Base-by-base conservation (phyloP, 2,329 filamentous ascomycete species). In the Claviceps sp. region DNA sequence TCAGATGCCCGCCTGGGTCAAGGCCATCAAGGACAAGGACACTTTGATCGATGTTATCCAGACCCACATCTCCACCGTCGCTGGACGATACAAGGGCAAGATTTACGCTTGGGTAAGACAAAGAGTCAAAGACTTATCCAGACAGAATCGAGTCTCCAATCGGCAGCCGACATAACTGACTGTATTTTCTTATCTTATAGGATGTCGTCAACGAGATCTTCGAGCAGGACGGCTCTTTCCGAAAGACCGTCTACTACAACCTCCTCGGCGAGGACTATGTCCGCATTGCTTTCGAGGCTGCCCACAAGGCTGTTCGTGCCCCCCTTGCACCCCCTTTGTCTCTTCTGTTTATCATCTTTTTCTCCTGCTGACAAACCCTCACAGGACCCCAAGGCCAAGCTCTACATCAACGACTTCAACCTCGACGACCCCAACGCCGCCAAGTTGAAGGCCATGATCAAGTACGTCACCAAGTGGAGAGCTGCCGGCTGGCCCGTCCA, bases 401-500 rank as follows among this genome's bases (percentile, higher is more conserved):
- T 89, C 41, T 89, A 86, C 71, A 85, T 88, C 69, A 89, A 89
- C 67, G 84, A 89, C 64, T 79, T 75, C 67, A 85, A 85, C 69
- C 75, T 85, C 50, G 83, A 85, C 67, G 71, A 66, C 44, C 73
- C 81, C 18, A 73, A 59, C 57, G 75, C 76, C 59, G 70, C 74
- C 56, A 88, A 89, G 71, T 70, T 71, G 38, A 68, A 59, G 22
- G 73, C 72, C 47, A 78, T 84, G 70, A 71, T 76, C 4, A 63
- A 62, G 38, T 70, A 81, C 60, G 83, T 88, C 57, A 76, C 77
- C 61, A 76, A 80, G 61, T 85, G 82, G 81, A 60, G 79, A 48
- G 73, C 72, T 0, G 73, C 72, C 1, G 84, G 38, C 5, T 13
- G 43, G 5, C 38, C 13, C 4, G 26, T 52, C 3, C 0, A 38